Evolutionary conservation across 2,329 filamentous ascomycete genomes (phyloP).

Genomic region (Fusarium pilosicola): DNA sequence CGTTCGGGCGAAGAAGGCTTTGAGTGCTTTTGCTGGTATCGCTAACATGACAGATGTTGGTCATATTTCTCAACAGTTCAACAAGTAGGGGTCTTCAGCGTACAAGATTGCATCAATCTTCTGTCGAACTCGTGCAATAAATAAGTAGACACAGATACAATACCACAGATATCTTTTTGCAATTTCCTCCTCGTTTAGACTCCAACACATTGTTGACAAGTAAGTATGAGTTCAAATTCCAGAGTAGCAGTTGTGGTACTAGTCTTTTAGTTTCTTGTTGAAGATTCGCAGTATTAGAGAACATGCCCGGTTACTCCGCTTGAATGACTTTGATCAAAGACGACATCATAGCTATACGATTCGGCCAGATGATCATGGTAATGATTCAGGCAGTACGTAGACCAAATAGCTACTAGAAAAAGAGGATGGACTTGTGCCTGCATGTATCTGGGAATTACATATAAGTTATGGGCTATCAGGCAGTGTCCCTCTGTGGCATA

Average conservation of each 20-base stretch:
- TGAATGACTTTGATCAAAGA: neutral
- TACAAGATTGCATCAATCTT: neutral
- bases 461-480: neutral
- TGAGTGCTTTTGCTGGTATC: neutral
- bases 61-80: neutral
- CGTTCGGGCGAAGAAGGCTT: neutral
- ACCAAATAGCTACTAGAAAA: neutral
- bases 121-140: neutral
- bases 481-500: neutral
- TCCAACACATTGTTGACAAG: neutral
- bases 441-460: neutral
- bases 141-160: neutral
- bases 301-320: neutral
- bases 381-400: neutral
- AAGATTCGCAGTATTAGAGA: neutral
- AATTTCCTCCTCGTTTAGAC: neutral
- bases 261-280: neutral
- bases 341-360: neutral
- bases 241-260: neutral
- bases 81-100: neutral
- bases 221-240: neutral
- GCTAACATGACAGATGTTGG: neutral
- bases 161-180: neutral
- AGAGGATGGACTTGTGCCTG: neutral
- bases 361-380: neutral